Conservation (phyloP, 2,329 filamentous ascomycete genomes). For the Ciborinia camelliae region DNA sequence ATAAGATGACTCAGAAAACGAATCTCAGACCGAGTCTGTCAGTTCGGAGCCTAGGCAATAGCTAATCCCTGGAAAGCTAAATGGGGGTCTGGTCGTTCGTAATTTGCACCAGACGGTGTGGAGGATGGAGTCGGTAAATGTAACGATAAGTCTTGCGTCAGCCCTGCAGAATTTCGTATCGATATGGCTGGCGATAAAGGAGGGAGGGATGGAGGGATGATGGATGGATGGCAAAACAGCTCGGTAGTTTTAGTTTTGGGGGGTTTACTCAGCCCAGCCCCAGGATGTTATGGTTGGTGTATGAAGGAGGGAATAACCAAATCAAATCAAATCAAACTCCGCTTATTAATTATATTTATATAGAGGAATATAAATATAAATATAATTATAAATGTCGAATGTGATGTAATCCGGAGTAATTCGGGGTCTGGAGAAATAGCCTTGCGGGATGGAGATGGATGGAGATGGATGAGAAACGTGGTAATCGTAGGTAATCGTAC, state of each 20-base stretch:
- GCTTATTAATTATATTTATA: no score
- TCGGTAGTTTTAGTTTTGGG: not conserved
- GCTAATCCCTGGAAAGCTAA: no score
- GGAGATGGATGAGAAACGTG: constrained; percentile 5
- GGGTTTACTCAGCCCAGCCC: constrained; percentile 9
- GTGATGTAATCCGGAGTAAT: constrained; percentile 9
- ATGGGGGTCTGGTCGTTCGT: constrained; percentile 12
- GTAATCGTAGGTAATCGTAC: not conserved
- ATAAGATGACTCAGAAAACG: constrained; percentile 6
- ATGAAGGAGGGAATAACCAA: not conserved
- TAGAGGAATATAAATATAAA: no score
- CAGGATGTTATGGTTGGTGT: not conserved
- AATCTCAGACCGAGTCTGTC: constrained; percentile 7
- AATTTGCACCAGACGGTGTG: constrained; percentile 11
- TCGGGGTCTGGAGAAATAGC: constrained; percentile 13
- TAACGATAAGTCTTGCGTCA: constrained; percentile 20
- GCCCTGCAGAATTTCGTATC: constrained; percentile 14
- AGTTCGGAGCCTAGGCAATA: constrained; percentile 7
- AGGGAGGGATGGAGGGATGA: not conserved
- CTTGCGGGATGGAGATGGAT: not conserved
- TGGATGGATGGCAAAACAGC: not conserved
- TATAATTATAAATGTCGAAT: no score
- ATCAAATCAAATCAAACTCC: not conserved
- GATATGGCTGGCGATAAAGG: not conserved
- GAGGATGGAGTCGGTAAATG: no score